phyloP scores from a whole-genome alignment of 345 rosid species.

The Mallotus nudiflorus region DNA sequence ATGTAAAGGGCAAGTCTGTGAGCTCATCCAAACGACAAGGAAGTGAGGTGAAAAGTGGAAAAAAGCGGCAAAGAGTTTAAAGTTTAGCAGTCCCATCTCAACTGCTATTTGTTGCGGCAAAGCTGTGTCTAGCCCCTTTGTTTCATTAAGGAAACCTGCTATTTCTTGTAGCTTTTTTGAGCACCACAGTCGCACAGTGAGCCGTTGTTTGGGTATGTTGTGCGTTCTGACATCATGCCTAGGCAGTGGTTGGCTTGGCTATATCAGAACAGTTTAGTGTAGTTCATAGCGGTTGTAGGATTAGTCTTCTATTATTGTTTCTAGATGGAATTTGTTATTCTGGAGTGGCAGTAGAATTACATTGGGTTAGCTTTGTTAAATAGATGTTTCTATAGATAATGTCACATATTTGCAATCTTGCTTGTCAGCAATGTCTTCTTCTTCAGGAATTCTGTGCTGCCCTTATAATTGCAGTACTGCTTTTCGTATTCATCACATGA shows the following conservation, averaged over 20 bases:
- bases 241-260: constrained; percentile 7
- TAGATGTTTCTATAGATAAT: constrained; percentile 25
- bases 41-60: constrained; percentile 52
- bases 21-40: constrained; percentile 49
- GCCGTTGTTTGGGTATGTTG: constrained; percentile 23
- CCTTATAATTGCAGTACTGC: background rate
- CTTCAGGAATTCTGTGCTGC: no score
- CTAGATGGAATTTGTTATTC: constrained; percentile 30
- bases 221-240: background rate
- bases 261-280: constrained; percentile 20
- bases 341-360: constrained; percentile 27
- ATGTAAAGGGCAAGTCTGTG: constrained; percentile 41
- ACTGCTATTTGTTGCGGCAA: background rate
- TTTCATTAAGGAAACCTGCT: background rate
- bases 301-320: constrained; percentile 11
- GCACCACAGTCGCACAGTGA: constrained; percentile 15
- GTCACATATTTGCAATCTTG: constrained; percentile 22
- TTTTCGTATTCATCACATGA: background rate
- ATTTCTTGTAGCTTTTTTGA: constrained; percentile 9
- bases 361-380: constrained; percentile 32
- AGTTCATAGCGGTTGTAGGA: constrained; percentile 38
- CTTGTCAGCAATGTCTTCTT: constrained; percentile 3
- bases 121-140: background rate
- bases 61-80: constrained; percentile 57
- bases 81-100: background rate